phyloP scores from a whole-genome alignment of 345 rosid species.

The Psidium friedrichsthalianum region DNA sequence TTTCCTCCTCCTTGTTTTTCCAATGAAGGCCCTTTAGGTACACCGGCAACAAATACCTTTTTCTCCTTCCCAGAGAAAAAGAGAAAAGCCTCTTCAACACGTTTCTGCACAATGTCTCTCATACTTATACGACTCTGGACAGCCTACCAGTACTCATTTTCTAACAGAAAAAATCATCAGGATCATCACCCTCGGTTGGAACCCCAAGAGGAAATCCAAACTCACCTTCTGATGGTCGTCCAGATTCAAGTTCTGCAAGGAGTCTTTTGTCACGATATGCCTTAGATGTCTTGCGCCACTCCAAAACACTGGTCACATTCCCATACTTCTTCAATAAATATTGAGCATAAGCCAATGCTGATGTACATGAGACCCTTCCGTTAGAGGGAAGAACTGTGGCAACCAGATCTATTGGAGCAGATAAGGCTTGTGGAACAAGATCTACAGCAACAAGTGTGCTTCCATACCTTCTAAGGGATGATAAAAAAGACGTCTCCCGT shows the following conservation, averaged over 20 bases:
- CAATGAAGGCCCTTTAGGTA: slow-evolving; percentile 29
- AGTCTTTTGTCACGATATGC: slow-evolving; percentile 67
- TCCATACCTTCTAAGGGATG: slow-evolving; percentile 90
- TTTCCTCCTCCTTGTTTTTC: slow-evolving; percentile 39
- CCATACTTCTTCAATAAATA: slow-evolving; percentile 71
- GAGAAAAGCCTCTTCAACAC: slow-evolving; percentile 53
- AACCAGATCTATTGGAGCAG: slow-evolving; percentile 52
- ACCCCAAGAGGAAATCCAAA: slow-evolving; percentile 74
- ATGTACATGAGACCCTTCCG: slow-evolving; percentile 62
- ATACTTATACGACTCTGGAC: slow-evolving; percentile 68
- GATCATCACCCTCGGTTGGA: slow-evolving; percentile 76
- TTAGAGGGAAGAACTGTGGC: slow-evolving; percentile 47
- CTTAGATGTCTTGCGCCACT: slow-evolving; percentile 81
- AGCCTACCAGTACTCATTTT: slow-evolving; percentile 50
- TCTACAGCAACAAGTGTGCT: slow-evolving; percentile 64
- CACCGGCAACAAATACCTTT: slow-evolving; percentile 43
- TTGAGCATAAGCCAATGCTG: slow-evolving; percentile 64
- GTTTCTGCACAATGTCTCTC: slow-evolving; percentile 73
- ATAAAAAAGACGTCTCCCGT: slow-evolving; percentile 68
- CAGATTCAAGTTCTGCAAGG: slow-evolving; percentile 81
- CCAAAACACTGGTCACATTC: slow-evolving; percentile 61
- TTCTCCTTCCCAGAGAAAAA: slow-evolving; percentile 51
- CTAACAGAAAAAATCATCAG: slow-evolving; percentile 76
- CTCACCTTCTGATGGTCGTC: slow-evolving; percentile 58
- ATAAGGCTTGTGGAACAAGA: slow-evolving; percentile 83